A percentile compares a stretch with the other conserved stretches of the same genome.
Conservation (phyloP, 2,329 filamentous ascomycete species). For the Calonectria pseudoreteaudii region DNA sequence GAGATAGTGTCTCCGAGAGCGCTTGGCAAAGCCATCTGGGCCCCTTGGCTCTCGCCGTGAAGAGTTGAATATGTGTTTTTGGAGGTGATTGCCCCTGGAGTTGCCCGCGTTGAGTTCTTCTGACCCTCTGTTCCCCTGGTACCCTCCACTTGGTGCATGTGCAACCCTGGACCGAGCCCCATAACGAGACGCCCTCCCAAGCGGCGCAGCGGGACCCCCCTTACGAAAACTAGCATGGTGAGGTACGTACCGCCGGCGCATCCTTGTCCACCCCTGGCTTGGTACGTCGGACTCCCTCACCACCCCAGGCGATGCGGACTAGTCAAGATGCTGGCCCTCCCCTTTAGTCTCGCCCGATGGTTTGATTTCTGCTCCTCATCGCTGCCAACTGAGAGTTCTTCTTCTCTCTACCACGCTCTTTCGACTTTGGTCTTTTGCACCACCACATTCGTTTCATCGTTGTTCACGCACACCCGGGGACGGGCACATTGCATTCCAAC, state of each 20-base stretch:
- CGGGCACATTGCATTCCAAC: constrained; percentile 33
- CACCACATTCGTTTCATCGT: constrained; percentile 46
- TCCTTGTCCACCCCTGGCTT: constrained; percentile 26
- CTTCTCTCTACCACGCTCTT: constrained; percentile 67
- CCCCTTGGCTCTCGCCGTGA: neutral
- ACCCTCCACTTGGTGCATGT: constrained; percentile 4
- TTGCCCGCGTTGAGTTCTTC: neutral
- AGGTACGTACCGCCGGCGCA: constrained; percentile 9
- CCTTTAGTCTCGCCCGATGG: constrained; percentile 42
- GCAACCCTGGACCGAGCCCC: constrained; percentile 17
- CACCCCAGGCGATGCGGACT: constrained; percentile 13
- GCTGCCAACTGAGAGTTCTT: constrained; percentile 65
- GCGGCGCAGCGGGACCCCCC: constrained; percentile 13
- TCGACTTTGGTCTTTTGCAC: constrained; percentile 34
- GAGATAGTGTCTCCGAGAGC: constrained; percentile 2
- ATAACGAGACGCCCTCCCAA: constrained; percentile 19
- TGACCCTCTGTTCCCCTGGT: constrained; percentile 1
- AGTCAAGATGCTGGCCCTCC: constrained; percentile 41
- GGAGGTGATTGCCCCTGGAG: constrained; percentile 13
- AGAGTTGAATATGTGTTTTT: neutral
- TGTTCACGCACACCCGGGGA: constrained; percentile 41
- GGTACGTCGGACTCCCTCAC: constrained; percentile 19
- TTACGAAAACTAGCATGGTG: neutral
- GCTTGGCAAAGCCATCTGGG: neutral
- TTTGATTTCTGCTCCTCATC: constrained; percentile 44